Evolutionary conservation across 2,329 filamentous ascomycete species (phyloP), one percentile per base, ranked within the genome.

Genomic region (Plenodomus biglobosus): DNA sequence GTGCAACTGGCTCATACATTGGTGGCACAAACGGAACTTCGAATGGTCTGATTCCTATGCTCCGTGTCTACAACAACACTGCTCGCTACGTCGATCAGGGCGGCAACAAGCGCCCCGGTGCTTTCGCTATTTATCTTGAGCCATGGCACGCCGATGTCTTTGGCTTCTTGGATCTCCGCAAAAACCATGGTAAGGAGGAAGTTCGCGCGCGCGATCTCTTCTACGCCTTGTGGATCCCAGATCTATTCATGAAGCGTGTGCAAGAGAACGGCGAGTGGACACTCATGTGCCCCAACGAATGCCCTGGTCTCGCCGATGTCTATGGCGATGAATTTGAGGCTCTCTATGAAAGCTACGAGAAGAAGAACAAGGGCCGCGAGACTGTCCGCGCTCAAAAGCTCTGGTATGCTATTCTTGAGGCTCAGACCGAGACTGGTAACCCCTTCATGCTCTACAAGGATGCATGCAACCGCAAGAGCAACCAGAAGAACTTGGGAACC

Each of bases 381-480:
- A 96, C 89, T 17, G 80, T 99, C 69, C 94, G 95, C 76, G 94
- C 94, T 19, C 94, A 99, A 81, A 99, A 99, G 83, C 86, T 99
- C 49, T 99, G 94, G 94, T 97, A 97, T 72, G 91, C 92, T 60
- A 96, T 99, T 59, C 84, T 99, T 40, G 94, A 99, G 78, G 90
- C 94, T 41, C 94, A 99, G 79, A 97, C 92, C 27, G 94, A 99
- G 84, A 99, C 94, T 38, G 94, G 94, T 64, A 97, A 95, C 76
- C 94, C 94, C 40, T 99, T 96, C 78, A 99, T 99, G 90, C 86
- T 97, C 52, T 99, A 99, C 86, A 99, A 99, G 82, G 94, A 99
- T 76, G 83, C 86, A 68, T 92, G 88, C 85, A 99, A 99, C 84
- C 85, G 85, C 74, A 99, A 99, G 87, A 96, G 92, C 82, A 99